A percentile compares a stretch with the other conserved stretches of the same genome.
Conservation (phyloP, 169 alveolate species). For the Perkinsus marinus region DNA sequence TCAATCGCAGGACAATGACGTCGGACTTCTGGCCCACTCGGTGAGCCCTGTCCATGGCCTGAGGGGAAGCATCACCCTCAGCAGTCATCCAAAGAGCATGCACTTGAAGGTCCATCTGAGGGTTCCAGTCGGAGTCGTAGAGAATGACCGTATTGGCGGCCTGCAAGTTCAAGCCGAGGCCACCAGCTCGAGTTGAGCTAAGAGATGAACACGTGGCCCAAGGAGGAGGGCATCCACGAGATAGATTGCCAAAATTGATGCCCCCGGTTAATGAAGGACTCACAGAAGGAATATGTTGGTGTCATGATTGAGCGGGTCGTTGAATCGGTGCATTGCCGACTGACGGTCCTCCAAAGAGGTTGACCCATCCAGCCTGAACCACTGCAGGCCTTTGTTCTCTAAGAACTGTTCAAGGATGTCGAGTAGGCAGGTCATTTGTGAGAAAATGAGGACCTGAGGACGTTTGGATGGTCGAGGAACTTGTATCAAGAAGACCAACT, state of each 20-base stretch:
- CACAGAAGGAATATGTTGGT: neutral
- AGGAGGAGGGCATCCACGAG: too few species aligned
- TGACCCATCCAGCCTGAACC: conserved; percentile 76
- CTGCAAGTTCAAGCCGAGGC: conserved; percentile 80
- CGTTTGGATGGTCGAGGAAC: neutral
- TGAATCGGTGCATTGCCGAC: conserved; percentile 49
- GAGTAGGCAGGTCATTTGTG: conserved; percentile 77
- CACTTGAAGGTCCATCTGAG: conserved; percentile 77
- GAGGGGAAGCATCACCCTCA: conserved; percentile 15
- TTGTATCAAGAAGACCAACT: neutral
- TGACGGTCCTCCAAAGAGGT: conserved; percentile 76
- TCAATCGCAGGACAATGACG: conserved; percentile 28
- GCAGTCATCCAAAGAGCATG: neutral
- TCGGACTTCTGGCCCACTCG: conserved; percentile 83
- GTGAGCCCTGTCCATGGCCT: conserved; percentile 84
- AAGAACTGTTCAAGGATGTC: conserved; percentile 71
- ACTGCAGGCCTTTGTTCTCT: conserved; percentile 54
- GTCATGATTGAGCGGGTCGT: conserved; percentile 5
- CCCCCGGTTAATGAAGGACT: too few species aligned
- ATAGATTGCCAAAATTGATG: too few species aligned
- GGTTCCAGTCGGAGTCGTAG: conserved; percentile 87
- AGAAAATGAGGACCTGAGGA: conserved; percentile 55
- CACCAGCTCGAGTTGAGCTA: conserved; percentile 58
- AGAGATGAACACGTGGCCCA: conserved; percentile 3
- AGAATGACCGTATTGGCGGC: conserved; percentile 89